A percentile compares a stretch with the other conserved stretches of the same genome.
Conservation (phyloP, 192 early-diverging fungal species). For the Backusella tarrabulga region DNA sequence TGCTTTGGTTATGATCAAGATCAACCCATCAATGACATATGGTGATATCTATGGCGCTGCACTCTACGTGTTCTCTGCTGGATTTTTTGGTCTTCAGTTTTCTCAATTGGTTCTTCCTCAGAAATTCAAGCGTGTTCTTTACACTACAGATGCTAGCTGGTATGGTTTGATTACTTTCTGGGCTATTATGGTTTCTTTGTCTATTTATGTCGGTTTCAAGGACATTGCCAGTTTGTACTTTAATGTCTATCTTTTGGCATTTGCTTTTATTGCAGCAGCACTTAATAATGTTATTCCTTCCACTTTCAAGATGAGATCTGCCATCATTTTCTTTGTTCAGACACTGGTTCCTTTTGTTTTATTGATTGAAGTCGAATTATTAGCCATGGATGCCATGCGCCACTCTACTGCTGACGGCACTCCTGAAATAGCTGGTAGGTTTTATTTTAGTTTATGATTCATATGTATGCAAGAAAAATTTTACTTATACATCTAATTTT, state of each 20-base stretch:
- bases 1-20: background rate
- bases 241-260: constrained; percentile 37
- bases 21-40: constrained; percentile 16
- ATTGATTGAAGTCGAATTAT: constrained; percentile 41
- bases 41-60: constrained; percentile 13
- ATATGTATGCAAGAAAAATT: background rate
- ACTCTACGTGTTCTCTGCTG: background rate
- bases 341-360: constrained; percentile 34
- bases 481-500: background rate
- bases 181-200: constrained; percentile 35
- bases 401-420: constrained; percentile 53
- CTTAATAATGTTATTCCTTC: background rate
- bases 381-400: constrained; percentile 46
- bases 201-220: constrained; percentile 18
- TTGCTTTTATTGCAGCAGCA: constrained; percentile 28
- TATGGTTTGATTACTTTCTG: constrained; percentile 43
- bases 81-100: background rate
- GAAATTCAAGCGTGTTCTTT: background rate
- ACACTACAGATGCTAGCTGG: background rate
- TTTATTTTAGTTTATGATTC: constrained; percentile 6
- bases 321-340: constrained; percentile 24
- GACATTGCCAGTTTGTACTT: constrained; percentile 41
- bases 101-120: constrained; percentile 10
- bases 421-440: constrained; percentile 35
- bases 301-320: background rate